Base-by-base conservation (phyloP, 2,329 filamentous ascomycete genomes). In the Pseudocercospora ulei region DNA sequence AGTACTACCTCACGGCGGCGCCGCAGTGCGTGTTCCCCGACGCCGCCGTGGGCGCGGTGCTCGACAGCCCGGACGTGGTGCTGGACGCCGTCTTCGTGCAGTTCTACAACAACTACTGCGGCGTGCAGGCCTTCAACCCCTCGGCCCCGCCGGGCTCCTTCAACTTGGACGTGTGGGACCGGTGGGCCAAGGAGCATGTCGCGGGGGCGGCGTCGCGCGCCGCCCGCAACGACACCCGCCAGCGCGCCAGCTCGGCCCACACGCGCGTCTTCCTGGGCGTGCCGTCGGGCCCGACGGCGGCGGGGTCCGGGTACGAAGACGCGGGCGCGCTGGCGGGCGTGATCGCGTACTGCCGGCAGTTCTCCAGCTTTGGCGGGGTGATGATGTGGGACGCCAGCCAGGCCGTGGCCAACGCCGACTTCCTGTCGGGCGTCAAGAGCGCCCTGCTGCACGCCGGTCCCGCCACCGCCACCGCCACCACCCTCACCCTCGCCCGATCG, bases 51-150 rank as follows among this genome's bases (percentile, higher is more conserved):
- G 39, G 58, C 7, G 41, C 59, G 16, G 50, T 62, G 11, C 49
- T 56, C 3, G 2, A 76, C 75, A 0, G 78, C 78, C 0, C 78
- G 78, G 9, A 80, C 82, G 61, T 85, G 77, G 52, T 67, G 70
- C 59, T 57, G 47, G 65, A 67, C 36, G 58, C 59, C 3, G 51
- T 67, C 18, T 64, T 55, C 35, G 55, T 65, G 6, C 63, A 67
- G 38, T 67, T 65, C 41, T 67, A 67, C 53, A 66, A 67, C 48
- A 66, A 67, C 0, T 80, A 72, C 55, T 50, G 56, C 55, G 34
- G 41, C 36, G 9, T 64, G 50, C 49, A 56, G 54, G 36, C 54
- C 55, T 46, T 57, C 55, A 39, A n/a, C 9, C 35, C 4, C 50
- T 26, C 13, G 55, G 19, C 58, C 57, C 1, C 78, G 82, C 49